phyloP scores from a whole-genome alignment of 495 filamentous ascomycete genomes.

The Penicillium samsonianum region DNA sequence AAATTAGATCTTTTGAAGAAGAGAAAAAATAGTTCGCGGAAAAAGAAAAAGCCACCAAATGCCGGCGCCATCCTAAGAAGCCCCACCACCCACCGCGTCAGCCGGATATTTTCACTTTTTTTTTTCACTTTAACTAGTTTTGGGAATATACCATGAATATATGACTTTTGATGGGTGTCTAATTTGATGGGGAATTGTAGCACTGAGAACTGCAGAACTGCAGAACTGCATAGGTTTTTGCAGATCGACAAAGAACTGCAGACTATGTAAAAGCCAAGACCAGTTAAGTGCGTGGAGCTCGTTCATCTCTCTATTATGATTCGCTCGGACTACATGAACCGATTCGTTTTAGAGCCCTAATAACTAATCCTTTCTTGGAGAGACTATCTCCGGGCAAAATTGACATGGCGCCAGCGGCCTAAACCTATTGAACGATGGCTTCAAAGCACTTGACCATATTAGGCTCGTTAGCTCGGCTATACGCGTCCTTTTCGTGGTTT shows the following conservation, averaged over 20 bases:
- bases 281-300: constrained; percentile 17
- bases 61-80: constrained; percentile 25
- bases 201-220: background rate
- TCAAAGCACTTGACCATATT: background rate
- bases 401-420: constrained; percentile 16
- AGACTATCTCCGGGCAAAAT: constrained; percentile 18
- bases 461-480: constrained; percentile 18
- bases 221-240: background rate
- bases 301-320: background rate
- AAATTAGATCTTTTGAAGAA: constrained; percentile 5
- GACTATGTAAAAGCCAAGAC: constrained; percentile 17
- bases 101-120: constrained; percentile 10
- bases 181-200: background rate
- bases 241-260: background rate
- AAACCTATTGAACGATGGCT: constrained; percentile 5
- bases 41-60: constrained; percentile 19
- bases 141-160: constrained; percentile 1
- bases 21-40: constrained; percentile 2
- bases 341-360: constrained; percentile 25
- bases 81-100: constrained; percentile 30
- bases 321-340: constrained; percentile 18
- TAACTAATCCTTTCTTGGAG: constrained; percentile 25
- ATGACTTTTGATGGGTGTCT: background rate
- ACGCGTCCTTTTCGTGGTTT: constrained; percentile 21
- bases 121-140: background rate